phyloP scores from a whole-genome alignment of 78 protist genomes.

The Polysphondylium violaceum region DNA sequence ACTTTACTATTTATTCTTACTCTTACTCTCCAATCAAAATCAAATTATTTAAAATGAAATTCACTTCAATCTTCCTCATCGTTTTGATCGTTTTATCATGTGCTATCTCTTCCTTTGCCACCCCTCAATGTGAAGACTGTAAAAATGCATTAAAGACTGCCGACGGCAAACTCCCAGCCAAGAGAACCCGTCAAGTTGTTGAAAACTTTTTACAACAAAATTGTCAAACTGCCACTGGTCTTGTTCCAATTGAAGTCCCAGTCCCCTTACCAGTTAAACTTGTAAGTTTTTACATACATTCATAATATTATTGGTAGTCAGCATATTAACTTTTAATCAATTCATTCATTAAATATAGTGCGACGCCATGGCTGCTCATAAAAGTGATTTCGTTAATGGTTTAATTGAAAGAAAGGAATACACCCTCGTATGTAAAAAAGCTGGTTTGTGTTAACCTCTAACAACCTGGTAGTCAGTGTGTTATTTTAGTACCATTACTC shows the following conservation, averaged over 20 bases:
- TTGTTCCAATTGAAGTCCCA: constrained; percentile 26
- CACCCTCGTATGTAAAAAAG: constrained; percentile 24
- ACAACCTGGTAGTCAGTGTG: too few species aligned
- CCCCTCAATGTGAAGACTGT: constrained; percentile 16
- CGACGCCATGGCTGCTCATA: background rate
- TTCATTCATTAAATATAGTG: constrained; percentile 9
- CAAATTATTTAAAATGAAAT: constrained; percentile 6
- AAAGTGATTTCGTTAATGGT: constrained; percentile 26
- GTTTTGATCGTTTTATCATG: constrained; percentile 13
- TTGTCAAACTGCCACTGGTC: background rate
- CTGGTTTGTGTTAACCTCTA: constrained; percentile 52
- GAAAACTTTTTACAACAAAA: background rate
- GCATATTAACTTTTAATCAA: background rate
- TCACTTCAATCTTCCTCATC: constrained; percentile 1
- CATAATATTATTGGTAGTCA: background rate
- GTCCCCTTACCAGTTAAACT: constrained; percentile 19
- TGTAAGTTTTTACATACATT: constrained; percentile 3
- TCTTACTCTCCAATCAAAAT: background rate
- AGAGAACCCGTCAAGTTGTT: constrained; percentile 11
- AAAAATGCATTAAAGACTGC: constrained; percentile 38
- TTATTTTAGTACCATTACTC: too few species aligned
- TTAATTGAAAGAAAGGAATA: constrained; percentile 33
- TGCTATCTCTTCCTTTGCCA: background rate
- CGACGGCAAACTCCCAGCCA: constrained; percentile 38
- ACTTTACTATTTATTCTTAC: background rate